Evolutionary conservation across 2,329 filamentous ascomycete species (phyloP), one percentile per base, ranked within the genome.

Genomic region (Aspergillus udagawae): DNA sequence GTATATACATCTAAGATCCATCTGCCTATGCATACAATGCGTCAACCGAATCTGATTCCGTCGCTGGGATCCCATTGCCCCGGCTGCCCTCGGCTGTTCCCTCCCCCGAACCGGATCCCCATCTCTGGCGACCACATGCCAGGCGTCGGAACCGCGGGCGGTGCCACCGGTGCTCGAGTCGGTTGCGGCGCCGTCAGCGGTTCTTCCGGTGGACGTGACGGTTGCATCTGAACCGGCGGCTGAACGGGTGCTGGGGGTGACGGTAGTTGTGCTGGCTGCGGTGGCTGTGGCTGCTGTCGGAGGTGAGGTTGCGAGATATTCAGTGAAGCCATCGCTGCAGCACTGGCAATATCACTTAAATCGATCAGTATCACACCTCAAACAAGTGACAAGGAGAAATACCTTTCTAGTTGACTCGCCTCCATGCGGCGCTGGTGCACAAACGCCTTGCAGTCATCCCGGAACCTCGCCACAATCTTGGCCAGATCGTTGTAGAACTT

Each of bases 401-500:
- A 91, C 88, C 85, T 83, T 73, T 96, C 92, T 35, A 96, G 73
- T 54, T 86, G 84, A 63, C 87, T 84, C 0, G 92, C 92, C 66
- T 97, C 93, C 62, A 88, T 85, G 52, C 92, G 84, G 53, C 94
- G 82, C 69, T 91, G 85, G 28, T 92, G 88, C 0, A 89, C 89
- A 81, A 95, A 97, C 1, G 82, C 83, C 63, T 84, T 84, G 57
- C 86, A 87, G 38, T 90, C 89, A 64, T 97, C 93, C 20, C 92
- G 82, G 72, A 97, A 97, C 9, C 87, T 82, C 41, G 86, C 88
- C 0, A 96, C 90, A 60, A 97, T 92, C 74, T 89, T 90, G 49
- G 89, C 90, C 4, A 99, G 82, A 69, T 97, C 92, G 65, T 99
- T 99, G 78, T 97, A 99, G 71, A 99, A 99, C 72, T 94, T 97